Conservation (phyloP, 2,329 filamentous ascomycete species). For the Monosporascus sp. region DNA sequence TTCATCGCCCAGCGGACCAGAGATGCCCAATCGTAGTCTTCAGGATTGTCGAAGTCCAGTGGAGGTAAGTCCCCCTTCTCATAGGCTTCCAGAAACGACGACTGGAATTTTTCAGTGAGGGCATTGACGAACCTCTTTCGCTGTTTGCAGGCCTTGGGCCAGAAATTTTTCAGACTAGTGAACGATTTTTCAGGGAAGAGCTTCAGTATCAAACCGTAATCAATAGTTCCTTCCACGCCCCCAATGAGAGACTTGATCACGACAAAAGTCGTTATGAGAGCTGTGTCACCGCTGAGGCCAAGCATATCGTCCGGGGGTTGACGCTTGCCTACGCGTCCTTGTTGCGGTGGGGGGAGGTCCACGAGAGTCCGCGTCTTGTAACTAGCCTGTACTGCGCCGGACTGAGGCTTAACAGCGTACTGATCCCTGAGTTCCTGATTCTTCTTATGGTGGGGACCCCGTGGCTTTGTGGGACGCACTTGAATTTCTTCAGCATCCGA, state of each 20-base stretch:
- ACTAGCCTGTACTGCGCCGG: conserved; percentile 14
- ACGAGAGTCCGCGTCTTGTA: conserved; percentile 26
- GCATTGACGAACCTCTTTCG: conserved; percentile 49
- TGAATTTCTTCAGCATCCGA: conserved; percentile 4
- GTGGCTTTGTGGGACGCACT: not conserved
- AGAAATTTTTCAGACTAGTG: conserved; percentile 49
- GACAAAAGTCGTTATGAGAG: conserved; percentile 53
- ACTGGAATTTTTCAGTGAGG: conserved; percentile 59
- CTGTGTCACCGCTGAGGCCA: conserved; percentile 37
- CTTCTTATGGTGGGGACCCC: not conserved
- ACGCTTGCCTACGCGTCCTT: conserved; percentile 28
- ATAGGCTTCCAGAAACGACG: conserved; percentile 61
- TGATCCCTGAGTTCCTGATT: conserved; percentile 1
- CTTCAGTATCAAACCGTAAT: conserved; percentile 55
- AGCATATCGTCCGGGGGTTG: conserved; percentile 25
- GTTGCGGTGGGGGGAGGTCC: conserved; percentile 22
- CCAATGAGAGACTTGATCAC: conserved; percentile 54
- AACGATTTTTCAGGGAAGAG: conserved; percentile 51
- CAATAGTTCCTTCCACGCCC: conserved; percentile 53
- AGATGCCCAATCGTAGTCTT: conserved; percentile 62
- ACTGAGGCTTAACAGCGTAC: conserved; percentile 2
- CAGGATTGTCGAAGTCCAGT: conserved; percentile 58
- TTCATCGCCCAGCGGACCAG: conserved; percentile 63
- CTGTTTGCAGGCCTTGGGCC: conserved; percentile 47
- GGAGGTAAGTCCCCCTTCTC: conserved; percentile 53